Conservation (phyloP, 768 basidiomycete genomes). For the Porpolomopsis calyptriformis region DNA sequence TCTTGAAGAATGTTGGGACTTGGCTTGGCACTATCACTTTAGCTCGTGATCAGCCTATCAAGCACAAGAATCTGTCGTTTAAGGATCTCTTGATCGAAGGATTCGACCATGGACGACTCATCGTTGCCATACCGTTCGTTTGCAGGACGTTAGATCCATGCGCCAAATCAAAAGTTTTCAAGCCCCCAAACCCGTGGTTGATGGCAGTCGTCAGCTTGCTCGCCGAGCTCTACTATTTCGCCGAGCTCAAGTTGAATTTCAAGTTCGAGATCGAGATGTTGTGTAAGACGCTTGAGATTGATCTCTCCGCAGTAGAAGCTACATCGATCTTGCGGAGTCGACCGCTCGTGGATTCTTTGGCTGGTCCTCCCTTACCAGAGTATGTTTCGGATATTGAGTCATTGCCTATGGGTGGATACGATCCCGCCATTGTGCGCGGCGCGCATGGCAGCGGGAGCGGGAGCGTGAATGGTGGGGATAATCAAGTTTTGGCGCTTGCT, state of each 20-base stretch:
- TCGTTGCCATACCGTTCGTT: slow-evolving; percentile 94
- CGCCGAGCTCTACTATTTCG: slow-evolving; percentile 93
- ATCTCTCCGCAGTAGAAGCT: slow-evolving; percentile 76
- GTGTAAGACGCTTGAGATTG: slow-evolving; percentile 84
- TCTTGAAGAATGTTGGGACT: slow-evolving; percentile 87
- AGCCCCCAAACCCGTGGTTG: slow-evolving; percentile 95
- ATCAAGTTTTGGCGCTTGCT: slow-evolving; percentile 51
- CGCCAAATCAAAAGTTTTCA: slow-evolving; percentile 84
- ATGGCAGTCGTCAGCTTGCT: slow-evolving; percentile 91
- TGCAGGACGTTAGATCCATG: slow-evolving; percentile 94
- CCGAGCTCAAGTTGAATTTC: slow-evolving; percentile 89
- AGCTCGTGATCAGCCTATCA: slow-evolving; percentile 86
- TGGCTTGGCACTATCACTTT: slow-evolving; percentile 94
- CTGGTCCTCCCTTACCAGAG: slow-evolving; percentile 60
- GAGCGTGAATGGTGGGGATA: neutral
- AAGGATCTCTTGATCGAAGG: slow-evolving; percentile 97
- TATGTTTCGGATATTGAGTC: slow-evolving; percentile 75
- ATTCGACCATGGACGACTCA: slow-evolving; percentile 80
- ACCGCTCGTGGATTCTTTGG: slow-evolving; percentile 46
- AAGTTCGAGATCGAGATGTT: slow-evolving; percentile 98
- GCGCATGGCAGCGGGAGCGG: slow-evolving; percentile 22
- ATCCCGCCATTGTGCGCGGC: slow-evolving; percentile 27
- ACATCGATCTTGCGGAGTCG: slow-evolving; percentile 74
- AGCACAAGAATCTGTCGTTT: slow-evolving; percentile 86
- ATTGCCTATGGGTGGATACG: slow-evolving; percentile 65